Percentiles rank a stretch among this genome's conserved stretches.
Evolutionary conservation across 78 protist genomes (phyloP).

Genomic region (Neovahlkampfia damariscottae): DNA sequence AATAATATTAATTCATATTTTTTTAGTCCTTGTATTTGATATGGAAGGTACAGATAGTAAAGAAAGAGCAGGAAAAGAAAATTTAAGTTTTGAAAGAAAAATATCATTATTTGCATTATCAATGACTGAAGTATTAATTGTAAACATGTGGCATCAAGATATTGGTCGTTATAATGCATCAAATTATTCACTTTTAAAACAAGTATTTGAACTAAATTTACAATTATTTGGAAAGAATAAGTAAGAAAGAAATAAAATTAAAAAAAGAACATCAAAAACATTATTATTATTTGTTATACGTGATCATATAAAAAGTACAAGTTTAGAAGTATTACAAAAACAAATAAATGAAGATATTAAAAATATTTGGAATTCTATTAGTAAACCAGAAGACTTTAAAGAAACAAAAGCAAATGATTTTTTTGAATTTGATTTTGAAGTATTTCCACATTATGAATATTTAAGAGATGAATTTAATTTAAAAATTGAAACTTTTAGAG

Average conservation of each 20-base stretch:
- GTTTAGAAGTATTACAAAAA: constrained; percentile 20
- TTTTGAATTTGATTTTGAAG: constrained; percentile 59
- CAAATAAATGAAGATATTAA: constrained; percentile 36
- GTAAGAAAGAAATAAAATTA: no score
- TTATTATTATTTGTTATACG: constrained; percentile 62
- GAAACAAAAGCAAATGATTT: constrained; percentile 29
- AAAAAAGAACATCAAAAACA: constrained; percentile 27
- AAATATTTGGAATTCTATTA: constrained; percentile 48
- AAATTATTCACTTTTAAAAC: constrained; percentile 57
- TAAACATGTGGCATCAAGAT: constrained; percentile 80
- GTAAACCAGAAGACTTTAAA: not conserved
- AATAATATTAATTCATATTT: no score
- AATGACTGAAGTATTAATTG: constrained; percentile 63
- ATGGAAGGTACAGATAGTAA: constrained; percentile 86
- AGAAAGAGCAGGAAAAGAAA: constrained; percentile 81
- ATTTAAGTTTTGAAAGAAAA: constrained; percentile 69
- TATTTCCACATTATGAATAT: constrained; percentile 56
- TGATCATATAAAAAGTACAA: constrained; percentile 55
- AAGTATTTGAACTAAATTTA: constrained; percentile 71
- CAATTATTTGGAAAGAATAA: constrained; percentile 61
- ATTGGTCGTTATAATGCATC: constrained; percentile 79
- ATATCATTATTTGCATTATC: constrained; percentile 76
- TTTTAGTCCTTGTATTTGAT: constrained; percentile 56
- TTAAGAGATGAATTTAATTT: constrained; percentile 26
- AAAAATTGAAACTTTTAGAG: constrained; percentile 23